Evolutionary conservation across 305 asterid species (phyloP).

Genomic region (Solanum hybrid): DNA sequence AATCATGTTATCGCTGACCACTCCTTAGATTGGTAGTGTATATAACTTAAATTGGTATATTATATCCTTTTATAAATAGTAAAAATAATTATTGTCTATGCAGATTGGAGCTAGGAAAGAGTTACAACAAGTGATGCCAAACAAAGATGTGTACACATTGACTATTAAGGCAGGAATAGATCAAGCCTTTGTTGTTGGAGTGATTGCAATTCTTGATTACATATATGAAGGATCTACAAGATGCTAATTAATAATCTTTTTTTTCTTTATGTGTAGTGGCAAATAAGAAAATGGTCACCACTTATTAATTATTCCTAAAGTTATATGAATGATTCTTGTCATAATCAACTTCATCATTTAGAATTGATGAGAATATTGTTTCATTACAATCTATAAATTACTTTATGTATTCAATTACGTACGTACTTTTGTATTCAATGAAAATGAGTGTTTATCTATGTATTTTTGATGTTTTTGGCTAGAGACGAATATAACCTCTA

Average conservation of each 20-base stretch:
- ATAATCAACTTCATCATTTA: neutral
- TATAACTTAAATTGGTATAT: neutral
- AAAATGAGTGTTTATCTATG: neutral
- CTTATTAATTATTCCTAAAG: neutral
- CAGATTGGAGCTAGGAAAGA: conserved; percentile 56
- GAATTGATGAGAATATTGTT: neutral
- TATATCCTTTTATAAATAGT: neutral
- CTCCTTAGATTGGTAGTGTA: neutral
- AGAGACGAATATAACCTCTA: neutral
- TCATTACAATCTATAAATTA: neutral
- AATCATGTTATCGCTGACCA: neutral
- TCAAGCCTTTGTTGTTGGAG: conserved; percentile 77
- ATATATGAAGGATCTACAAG: conserved; percentile 70
- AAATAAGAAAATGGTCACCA: neutral
- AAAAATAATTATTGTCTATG: neutral
- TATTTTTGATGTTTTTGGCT: neutral
- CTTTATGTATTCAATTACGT: no score
- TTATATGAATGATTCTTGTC: neutral
- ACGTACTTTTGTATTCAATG: neutral
- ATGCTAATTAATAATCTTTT: conserved; percentile 25
- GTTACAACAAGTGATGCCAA: conserved; percentile 31
- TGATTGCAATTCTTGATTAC: conserved; percentile 78
- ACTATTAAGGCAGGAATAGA: conserved; percentile 67
- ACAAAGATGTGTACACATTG: conserved; percentile 59
- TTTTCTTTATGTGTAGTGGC: neutral